Conservation (phyloP, 176 grass and related monocot species). For the Tillandsia fasciculata region DNA sequence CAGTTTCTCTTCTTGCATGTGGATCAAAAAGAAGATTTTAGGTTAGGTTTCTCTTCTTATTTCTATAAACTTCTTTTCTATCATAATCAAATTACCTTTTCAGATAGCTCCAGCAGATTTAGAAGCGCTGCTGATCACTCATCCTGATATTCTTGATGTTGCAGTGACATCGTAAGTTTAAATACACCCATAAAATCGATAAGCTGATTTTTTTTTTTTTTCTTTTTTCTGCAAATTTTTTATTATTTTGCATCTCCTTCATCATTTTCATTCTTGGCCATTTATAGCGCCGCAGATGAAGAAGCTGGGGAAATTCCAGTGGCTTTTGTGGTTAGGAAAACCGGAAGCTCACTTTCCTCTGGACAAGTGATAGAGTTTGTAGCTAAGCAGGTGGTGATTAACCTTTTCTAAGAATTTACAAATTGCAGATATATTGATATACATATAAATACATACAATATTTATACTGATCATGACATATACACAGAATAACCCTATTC, state of each 20-base stretch:
- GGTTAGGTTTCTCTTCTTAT: slow-evolving; percentile 6
- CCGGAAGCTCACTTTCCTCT: slow-evolving; percentile 55
- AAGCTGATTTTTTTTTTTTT: slow-evolving; percentile 1
- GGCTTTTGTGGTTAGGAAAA: slow-evolving; percentile 64
- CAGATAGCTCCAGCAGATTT: slow-evolving; percentile 90
- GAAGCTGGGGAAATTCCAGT: slow-evolving; percentile 88
- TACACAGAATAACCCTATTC: neutral
- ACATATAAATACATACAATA: neutral
- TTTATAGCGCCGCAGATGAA: slow-evolving; percentile 52
- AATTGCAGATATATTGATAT: neutral
- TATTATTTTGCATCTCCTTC: neutral
- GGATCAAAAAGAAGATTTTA: neutral
- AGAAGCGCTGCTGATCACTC: slow-evolving; percentile 53
- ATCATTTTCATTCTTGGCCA: slow-evolving; percentile 10
- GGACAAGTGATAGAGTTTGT: slow-evolving; percentile 65
- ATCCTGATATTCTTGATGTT: slow-evolving; percentile 68
- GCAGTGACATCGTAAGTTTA: slow-evolving; percentile 71
- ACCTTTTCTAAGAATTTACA: neutral
- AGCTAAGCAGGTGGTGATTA: slow-evolving; percentile 80
- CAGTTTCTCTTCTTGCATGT: neutral
- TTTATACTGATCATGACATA: neutral
- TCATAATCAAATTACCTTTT: neutral
- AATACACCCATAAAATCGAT: neutral
- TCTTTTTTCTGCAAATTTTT: neutral
- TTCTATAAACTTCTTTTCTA: neutral